Base-by-base conservation (phyloP, 805 yeast species). In the Isabelozyma heimii region DNA sequence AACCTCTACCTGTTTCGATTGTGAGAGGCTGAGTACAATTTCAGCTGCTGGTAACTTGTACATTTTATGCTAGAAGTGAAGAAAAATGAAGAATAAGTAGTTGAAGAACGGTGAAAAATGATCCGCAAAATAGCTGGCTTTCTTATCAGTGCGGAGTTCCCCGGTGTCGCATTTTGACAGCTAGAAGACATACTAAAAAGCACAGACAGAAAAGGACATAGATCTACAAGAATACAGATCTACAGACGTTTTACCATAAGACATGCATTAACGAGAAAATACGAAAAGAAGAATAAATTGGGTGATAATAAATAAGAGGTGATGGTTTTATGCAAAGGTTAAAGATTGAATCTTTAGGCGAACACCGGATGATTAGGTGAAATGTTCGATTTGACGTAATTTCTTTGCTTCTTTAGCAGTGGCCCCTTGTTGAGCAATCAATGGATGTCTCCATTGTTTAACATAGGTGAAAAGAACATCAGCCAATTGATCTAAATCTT, bases 401-500 rank as follows among this genome's bases (percentile, higher is more conserved):
- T 66, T 68, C 55, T 64, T 68, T 54, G 63, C 59, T 58, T 73
- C 77, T 57, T 69, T 71, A 55, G 66, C 62, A 44, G 70, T 58
- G 43, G 75, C 73, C 55, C 76, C 76, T 62, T 70, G 67, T 61
- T 73, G 75, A 42, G 76, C 69, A 58, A 73, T 72, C 66, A 73
- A 73, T 53, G 79, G 79, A 58, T 73, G 79, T 71, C 79, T 72
- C 79, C 75, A 71, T 47, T 73, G 77, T 66, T 73, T 73, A 54
- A 72, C 76, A 55, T 73, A 73, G 42, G 76, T 64, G 65, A 73
- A 73, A 53, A 73, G 61, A 16, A 72, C 75, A 50, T 73, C 69
- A 49, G 77, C 77, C 61, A 73, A 72, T 50, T 63, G 69, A 49
- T 69, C 70, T 40, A 60, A 48, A 20, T 64, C 65, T 24, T 76